Evolutionary conservation across 139 green algal genomes (phyloP).

Genomic region (Chloropicon primus): DNA sequence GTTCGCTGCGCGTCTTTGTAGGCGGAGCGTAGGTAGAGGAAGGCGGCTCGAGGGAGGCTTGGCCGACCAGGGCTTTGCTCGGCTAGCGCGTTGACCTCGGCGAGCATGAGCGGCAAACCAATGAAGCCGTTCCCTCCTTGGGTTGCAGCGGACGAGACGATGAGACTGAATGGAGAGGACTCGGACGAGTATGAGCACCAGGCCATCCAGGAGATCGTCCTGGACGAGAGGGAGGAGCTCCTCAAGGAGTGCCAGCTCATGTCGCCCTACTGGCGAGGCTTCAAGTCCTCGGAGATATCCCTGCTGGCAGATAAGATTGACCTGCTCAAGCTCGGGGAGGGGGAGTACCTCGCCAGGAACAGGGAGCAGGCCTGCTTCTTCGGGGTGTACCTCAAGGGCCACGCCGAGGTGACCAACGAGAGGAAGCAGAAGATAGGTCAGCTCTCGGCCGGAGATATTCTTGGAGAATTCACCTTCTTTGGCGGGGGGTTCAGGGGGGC

Average conservation of each 20-base stretch:
- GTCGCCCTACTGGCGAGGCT: not conserved
- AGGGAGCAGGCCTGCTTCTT: not conserved
- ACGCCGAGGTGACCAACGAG: not conserved
- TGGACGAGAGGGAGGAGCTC: not conserved
- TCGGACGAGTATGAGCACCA: not conserved
- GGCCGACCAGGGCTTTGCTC: not conserved
- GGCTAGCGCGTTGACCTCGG: too few species aligned
- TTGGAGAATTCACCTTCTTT: not conserved
- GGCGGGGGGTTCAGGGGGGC: not conserved
- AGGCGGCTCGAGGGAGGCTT: too few species aligned
- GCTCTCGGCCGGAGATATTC: not conserved
- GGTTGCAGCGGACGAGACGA: not conserved
- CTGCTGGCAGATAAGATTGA: not conserved
- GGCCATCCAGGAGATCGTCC: not conserved
- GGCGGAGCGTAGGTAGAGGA: too few species aligned
- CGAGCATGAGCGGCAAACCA: not conserved
- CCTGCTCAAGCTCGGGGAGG: not conserved
- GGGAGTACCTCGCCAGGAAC: not conserved
- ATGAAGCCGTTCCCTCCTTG: not conserved
- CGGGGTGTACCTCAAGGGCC: not conserved
- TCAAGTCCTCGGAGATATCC: not conserved
- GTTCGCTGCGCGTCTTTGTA: too few species aligned
- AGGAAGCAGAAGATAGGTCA: not conserved
- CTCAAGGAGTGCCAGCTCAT: not conserved
- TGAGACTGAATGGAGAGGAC: not conserved